Base-by-base conservation (phyloP, 371 early-diverging fungal genomes). In the Dipsacomyces acuminosporus region DNA sequence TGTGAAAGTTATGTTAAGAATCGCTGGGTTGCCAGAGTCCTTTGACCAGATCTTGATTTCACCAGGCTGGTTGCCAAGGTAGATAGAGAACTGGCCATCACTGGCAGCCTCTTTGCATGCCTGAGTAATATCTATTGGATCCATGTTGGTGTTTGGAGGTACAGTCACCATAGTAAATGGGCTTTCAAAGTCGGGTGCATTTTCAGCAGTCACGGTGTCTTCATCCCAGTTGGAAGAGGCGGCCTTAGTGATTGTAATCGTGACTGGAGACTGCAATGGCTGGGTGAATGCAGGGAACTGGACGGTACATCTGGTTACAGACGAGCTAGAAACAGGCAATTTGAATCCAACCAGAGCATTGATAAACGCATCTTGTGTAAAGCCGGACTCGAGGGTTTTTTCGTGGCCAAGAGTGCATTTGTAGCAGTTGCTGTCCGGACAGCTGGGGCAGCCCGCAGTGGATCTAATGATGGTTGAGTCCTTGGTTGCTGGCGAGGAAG, bases 401-500 rank as follows among this genome's bases (percentile, higher is more conserved):
- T 64, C 47, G 41, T 49, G 35, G 25, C 73, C 73, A 2, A 59
- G 54, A 2, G 62, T 61, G 48, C 73, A 72, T 33, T 70, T 47
- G 51, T 69, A 63, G 58, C 73, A 72, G 64, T 72, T 64, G 33
- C 41, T 19, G 14, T 72, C 54, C 1, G 73, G 70, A 36, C 73
- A 72, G 30, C 42, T 22, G 26, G 64, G 42, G 44, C 73, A 72
- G 56, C 44, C 45, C 24, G 51, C 60, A n/a, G 64, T 63, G 3
- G 73, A 72, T 22, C 64, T 59, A 36, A 53, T 15, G 42, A 72
- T 67, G 22, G 73, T 72, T 7, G 73, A 69, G 71, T 72, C 73
- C 50, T 72, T 72, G 59, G 34, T 30, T 3, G 73, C 73, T 11
- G 63, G 63, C 1, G 34, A 46, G n/a, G n/a, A n/a, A n/a, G n/a